A percentile compares a stretch with the other conserved stretches of the same genome.
Conservation (phyloP, 1,139 yeast species). For the Scheffersomyces cryptocercus region DNA sequence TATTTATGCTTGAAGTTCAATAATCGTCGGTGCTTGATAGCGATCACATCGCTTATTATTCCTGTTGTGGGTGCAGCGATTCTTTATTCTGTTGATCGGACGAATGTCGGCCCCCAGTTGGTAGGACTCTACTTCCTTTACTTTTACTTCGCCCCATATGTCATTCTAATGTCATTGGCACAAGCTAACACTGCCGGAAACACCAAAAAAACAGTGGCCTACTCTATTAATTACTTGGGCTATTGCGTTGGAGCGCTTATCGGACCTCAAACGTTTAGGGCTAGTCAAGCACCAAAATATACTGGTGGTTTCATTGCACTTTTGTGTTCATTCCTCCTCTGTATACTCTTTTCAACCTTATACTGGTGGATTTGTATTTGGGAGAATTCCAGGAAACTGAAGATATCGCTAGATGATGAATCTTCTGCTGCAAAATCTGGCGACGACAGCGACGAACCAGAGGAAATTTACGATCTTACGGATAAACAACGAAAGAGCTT, state of each 20-base stretch:
- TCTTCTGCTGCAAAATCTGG: slow-evolving; percentile 9
- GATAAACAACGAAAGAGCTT: slow-evolving; percentile 27
- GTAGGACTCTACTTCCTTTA: slow-evolving; percentile 23
- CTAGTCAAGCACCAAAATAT: slow-evolving; percentile 22
- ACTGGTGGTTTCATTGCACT: slow-evolving; percentile 25
- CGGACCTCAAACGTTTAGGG: slow-evolving; percentile 40
- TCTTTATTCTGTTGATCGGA: slow-evolving; percentile 14
- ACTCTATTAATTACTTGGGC: slow-evolving; percentile 22
- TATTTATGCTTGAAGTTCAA: slow-evolving; percentile 16
- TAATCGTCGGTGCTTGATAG: slow-evolving; percentile 16
- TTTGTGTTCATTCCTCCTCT: slow-evolving; percentile 20
- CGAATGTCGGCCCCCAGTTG: slow-evolving; percentile 30
- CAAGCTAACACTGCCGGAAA: slow-evolving; percentile 39
- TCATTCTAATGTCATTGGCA: slow-evolving; percentile 36
- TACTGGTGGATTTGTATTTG: slow-evolving; percentile 28
- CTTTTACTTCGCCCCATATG: slow-evolving; percentile 24
- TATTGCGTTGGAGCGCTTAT: slow-evolving; percentile 39
- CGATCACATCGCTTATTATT: slow-evolving; percentile 13
- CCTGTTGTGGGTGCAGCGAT: slow-evolving; percentile 22
- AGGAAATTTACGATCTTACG: slow-evolving; percentile 26
- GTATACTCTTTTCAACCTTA: slow-evolving; percentile 23
- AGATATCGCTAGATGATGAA: slow-evolving; percentile 8
- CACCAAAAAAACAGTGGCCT: slow-evolving; percentile 28
- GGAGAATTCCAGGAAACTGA: slow-evolving; percentile 20
- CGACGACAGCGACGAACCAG: slow-evolving; percentile 19